Evolutionary conservation across 2,329 filamentous ascomycete species (phyloP).

Genomic region (Nemania sp.): DNA sequence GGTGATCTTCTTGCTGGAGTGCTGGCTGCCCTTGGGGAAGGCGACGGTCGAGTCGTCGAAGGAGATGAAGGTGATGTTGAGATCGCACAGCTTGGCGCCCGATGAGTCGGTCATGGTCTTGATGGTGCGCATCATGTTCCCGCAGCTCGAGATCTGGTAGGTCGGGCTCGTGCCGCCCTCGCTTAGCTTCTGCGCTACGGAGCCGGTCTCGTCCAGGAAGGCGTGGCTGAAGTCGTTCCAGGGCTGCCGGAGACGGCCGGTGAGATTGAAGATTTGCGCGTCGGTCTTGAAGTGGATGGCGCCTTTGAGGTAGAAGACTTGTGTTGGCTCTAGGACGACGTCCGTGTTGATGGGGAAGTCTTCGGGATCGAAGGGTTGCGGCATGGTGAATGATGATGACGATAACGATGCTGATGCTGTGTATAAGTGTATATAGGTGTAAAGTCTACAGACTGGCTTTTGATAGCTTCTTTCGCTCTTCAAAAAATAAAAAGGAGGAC

Average conservation of each 20-base stretch:
- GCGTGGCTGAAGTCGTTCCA: slow-evolving; percentile 50
- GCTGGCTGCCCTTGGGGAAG: slow-evolving; percentile 48
- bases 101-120: slow-evolving; percentile 49
- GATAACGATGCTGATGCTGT: slow-evolving; percentile 1
- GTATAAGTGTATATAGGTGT: not conserved
- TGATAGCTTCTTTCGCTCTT: slow-evolving; percentile 16
- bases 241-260: slow-evolving; percentile 42
- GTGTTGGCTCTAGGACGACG: slow-evolving; percentile 44
- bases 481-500: not conserved
- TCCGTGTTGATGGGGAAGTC: slow-evolving; percentile 52
- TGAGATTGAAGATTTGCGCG: slow-evolving; percentile 48
- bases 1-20: slow-evolving; percentile 51
- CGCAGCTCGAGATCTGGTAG: slow-evolving; percentile 49
- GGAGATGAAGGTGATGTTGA: slow-evolving; percentile 54
- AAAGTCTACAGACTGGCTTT: slow-evolving; percentile 1
- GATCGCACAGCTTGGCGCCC: slow-evolving; percentile 49
- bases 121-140: slow-evolving; percentile 54
- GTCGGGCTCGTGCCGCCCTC: slow-evolving; percentile 30
- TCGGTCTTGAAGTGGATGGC: slow-evolving; percentile 52
- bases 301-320: slow-evolving; percentile 49
- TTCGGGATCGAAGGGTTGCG: slow-evolving; percentile 51
- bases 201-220: slow-evolving; percentile 47
- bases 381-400: slow-evolving; percentile 42
- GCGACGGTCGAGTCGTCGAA: slow-evolving; percentile 49
- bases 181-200: slow-evolving; percentile 41